These are phyloP conservation scores for Naegleria gruberi DNA, from an alignment of 208 protist species.

Conservation along the genomic window DNA sequence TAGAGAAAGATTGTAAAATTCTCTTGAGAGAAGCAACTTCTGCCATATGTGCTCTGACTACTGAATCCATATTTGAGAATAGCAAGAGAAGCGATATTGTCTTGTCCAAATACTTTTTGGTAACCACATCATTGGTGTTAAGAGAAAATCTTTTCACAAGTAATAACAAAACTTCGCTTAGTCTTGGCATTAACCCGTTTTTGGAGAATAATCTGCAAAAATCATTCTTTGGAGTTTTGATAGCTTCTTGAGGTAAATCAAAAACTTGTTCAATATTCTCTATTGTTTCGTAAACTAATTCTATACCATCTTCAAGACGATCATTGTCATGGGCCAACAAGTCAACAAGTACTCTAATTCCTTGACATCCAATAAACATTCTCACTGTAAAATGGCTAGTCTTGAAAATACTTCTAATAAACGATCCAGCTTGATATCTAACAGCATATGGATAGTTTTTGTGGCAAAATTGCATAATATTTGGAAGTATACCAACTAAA, in stretches of 20 bases:
- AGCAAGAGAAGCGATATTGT: constrained; percentile 26
- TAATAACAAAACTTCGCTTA: constrained; percentile 29
- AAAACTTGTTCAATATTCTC: constrained; percentile 42
- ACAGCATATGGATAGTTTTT: constrained; percentile 32
- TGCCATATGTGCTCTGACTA: constrained; percentile 27
- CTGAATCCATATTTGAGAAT: constrained; percentile 22
- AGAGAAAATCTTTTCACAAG: constrained; percentile 14
- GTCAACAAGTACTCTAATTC: constrained; percentile 46
- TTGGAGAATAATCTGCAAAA: constrained; percentile 47
- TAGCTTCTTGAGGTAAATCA: constrained; percentile 32
- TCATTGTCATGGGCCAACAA: constrained; percentile 41
- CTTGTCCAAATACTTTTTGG: constrained; percentile 20
- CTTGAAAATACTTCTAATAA: constrained; percentile 47
- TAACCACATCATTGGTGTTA: background rate
- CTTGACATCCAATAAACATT: constrained; percentile 64
- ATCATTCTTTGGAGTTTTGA: constrained; percentile 44
- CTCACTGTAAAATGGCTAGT: constrained; percentile 46
- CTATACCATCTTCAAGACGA: background rate
- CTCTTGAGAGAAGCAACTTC: background rate
- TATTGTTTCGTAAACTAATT: constrained; percentile 26
- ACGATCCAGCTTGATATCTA: constrained; percentile 44
- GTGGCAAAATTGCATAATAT: constrained; percentile 45
- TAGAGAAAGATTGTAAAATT: background rate
- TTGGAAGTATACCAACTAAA: constrained; percentile 54
- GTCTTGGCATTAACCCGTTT: constrained; percentile 30